Evolutionary conservation across 177 flowering plant species (phyloP).

Genomic region (Vitis hybrid): DNA sequence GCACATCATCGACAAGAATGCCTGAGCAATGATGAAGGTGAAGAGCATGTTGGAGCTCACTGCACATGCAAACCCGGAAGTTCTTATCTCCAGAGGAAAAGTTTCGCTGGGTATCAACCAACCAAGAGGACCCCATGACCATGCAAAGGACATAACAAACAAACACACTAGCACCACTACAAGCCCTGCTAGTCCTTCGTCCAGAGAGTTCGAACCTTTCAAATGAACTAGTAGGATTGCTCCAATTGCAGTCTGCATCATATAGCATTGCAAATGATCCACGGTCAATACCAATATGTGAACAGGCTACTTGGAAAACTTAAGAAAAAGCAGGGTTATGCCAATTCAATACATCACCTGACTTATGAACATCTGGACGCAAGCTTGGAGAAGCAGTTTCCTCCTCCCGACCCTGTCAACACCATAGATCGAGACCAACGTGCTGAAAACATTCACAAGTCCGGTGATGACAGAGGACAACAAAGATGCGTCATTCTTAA

Average conservation of each 20-base stretch:
- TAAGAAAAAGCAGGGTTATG: too few relatives aligned
- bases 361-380: constrained; percentile 55
- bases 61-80: constrained; percentile 8
- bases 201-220: constrained; percentile 9
- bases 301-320: too few relatives aligned
- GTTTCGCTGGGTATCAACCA: constrained; percentile 54
- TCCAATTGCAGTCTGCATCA: constrained; percentile 27
- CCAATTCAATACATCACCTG: constrained; percentile 30
- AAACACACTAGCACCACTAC: constrained; percentile 42
- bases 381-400: constrained; percentile 46
- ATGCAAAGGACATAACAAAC: constrained; percentile 38
- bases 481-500: constrained; percentile 11
- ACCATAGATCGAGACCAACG: constrained; percentile 34
- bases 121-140: constrained; percentile 63
- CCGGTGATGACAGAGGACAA: constrained; percentile 60
- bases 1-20: constrained; percentile 66
- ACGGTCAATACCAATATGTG: too few relatives aligned
- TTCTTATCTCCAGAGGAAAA: constrained; percentile 52
- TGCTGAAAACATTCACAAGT: constrained; percentile 48
- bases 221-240: constrained; percentile 21
- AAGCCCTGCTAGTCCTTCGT: constrained; percentile 9
- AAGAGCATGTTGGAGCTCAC: constrained; percentile 45
- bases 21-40: constrained; percentile 63
- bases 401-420: constrained; percentile 55
- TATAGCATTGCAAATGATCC: too few relatives aligned